These are phyloP conservation scores for Candida pseudofarinosa DNA, from an alignment of 805 yeast species.

Conservation along the genomic window DNA sequence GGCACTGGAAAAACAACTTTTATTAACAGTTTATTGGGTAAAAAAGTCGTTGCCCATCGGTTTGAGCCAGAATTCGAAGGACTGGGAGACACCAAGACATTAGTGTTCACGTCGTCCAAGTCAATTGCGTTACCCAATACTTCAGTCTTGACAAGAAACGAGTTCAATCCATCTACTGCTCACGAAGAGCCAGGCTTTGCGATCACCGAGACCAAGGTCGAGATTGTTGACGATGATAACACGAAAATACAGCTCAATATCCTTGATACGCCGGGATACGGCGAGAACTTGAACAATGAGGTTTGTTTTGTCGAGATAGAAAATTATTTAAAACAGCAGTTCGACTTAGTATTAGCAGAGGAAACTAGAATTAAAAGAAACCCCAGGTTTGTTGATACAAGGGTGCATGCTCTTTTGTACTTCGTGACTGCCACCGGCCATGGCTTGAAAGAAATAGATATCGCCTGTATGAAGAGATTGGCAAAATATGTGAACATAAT, in stretches of 20 bases:
- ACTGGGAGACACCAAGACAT: slow-evolving; percentile 41
- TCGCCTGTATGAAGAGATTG: slow-evolving; percentile 63
- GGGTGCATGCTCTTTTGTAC: slow-evolving; percentile 76
- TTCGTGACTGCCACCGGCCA: slow-evolving; percentile 79
- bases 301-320: slow-evolving; percentile 64
- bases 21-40: slow-evolving; percentile 62
- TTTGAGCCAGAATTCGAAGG: slow-evolving; percentile 30
- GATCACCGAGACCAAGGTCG: slow-evolving; percentile 61
- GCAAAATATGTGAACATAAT: slow-evolving; percentile 75
- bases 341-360: slow-evolving; percentile 75
- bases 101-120: slow-evolving; percentile 55
- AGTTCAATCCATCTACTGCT: slow-evolving; percentile 59
- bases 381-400: slow-evolving; percentile 73
- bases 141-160: slow-evolving; percentile 49
- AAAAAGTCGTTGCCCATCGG: slow-evolving; percentile 57
- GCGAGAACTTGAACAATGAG: slow-evolving; percentile 69
- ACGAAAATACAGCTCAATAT: slow-evolving; percentile 53
- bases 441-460: slow-evolving; percentile 73
- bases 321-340: slow-evolving; percentile 68
- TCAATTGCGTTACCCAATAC: slow-evolving; percentile 54
- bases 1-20: slow-evolving; percentile 81
- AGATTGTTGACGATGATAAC: slow-evolving; percentile 57
- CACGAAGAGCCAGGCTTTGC: slow-evolving; percentile 72
- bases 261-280: slow-evolving; percentile 73
- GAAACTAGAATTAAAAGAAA: slow-evolving; percentile 85